Percentiles rank a stretch among this genome's conserved stretches.
phyloP scores from a whole-genome alignment of 164 flowering plant species.

The Umbilicus rupestris region DNA sequence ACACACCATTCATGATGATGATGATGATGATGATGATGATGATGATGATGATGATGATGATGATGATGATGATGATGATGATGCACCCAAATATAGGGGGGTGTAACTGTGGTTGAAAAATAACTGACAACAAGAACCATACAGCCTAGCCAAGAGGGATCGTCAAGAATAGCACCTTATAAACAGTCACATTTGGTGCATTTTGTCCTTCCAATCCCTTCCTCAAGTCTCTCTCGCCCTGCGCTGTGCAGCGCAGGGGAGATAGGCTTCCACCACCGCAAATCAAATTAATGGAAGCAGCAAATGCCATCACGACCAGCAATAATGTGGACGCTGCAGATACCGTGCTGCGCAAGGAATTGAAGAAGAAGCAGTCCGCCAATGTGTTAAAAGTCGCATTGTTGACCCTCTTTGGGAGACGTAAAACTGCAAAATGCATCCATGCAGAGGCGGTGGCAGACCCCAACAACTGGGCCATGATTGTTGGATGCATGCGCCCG shows the following conservation, averaged over 20 bases:
- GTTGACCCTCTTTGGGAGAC: neutral
- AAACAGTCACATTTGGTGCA: neutral
- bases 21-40: too few relatives aligned
- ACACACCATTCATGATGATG: too few relatives aligned
- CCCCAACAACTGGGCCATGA: neutral
- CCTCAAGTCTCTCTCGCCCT: neutral
- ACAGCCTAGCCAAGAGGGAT: neutral
- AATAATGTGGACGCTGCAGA: neutral
- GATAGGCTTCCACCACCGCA: neutral
- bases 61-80: too few relatives aligned
- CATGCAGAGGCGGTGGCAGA: neutral
- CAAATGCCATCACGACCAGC: neutral
- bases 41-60: too few relatives aligned
- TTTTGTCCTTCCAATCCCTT: neutral
- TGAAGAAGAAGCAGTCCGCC: neutral
- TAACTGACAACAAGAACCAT: neutral
- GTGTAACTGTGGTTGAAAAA: neutral
- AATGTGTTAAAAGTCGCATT: neutral
- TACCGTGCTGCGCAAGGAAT: neutral
- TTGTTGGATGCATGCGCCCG: neutral
- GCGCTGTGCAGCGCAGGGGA: slow-evolving; percentile 2
- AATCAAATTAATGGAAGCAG: neutral
- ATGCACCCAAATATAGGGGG: neutral
- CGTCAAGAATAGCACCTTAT: too few relatives aligned
- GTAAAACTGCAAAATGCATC: neutral